Evolutionary conservation across 1,139 yeast genomes (phyloP), one percentile per base, ranked within the genome.

Genomic region (Candida glucosophila): DNA sequence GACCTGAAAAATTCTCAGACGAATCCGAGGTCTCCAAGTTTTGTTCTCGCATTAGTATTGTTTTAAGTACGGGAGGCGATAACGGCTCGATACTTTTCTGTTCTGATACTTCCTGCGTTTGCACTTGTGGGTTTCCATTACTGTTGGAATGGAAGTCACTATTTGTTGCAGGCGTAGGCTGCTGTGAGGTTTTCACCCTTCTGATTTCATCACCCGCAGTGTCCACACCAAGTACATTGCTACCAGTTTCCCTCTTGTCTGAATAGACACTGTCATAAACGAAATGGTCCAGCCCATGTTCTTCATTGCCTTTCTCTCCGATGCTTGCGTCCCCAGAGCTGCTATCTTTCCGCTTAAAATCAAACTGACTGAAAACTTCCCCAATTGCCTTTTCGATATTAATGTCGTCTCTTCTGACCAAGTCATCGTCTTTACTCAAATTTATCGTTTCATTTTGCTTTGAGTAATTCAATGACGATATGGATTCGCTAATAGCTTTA

Each of bases 301-400:
- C 8, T 16, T 16, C 18, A 16, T 8, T 8, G n/a, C 18, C 18
- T 16, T 16, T 16, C n/a, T 8, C 18, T n/a, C n/a, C 18, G n/a
- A 16, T 8, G 8, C 18, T 16, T 8, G 8, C 18, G n/a, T 16
- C 18, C 8, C 8, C 8, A 8, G 18, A 16, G n/a, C n/a, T 8
- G 8, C 18, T 16, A n/a, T n/a, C n/a, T n/a, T n/a, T n/a, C n/a
- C n/a, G 8, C 8, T 16, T 8, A 16, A 16, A 16, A n/a, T 16
- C 18, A 16, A 16, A 16, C n/a, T 7, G 10, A 9, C 12, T 12
- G n/a, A 17, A 14, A 1, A 57, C 67, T 29, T 58, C 58, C 8
- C 63, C 65, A 15, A 60, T 58, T 19, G 64, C 62, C 28, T 43
- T 44, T 29, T 55, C 55, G 20, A 58, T 40, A 16, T 49, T 61